These are phyloP conservation scores for Medicago lupulina DNA, from an alignment of 306 rosid species.

Conservation along the genomic window DNA sequence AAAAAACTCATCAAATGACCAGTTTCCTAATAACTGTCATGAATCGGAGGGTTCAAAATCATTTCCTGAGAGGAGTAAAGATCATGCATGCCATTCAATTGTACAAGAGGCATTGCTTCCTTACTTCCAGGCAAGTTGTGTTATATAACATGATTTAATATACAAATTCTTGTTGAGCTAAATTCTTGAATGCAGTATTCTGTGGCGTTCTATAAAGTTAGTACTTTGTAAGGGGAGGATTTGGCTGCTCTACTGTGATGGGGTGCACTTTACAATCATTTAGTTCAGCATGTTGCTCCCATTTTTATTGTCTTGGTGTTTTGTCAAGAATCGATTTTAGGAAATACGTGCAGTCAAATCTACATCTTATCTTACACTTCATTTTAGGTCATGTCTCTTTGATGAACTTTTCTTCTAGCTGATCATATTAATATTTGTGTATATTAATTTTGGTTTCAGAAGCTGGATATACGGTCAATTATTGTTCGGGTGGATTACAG, in stretches of 20 bases:
- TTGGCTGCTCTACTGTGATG: neutral
- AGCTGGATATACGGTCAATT: slow-evolving; percentile 81
- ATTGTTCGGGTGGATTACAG: slow-evolving; percentile 91
- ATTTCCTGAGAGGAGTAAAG: slow-evolving; percentile 46
- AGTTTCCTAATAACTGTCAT: slow-evolving; percentile 55
- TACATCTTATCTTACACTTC: slow-evolving; percentile 26
- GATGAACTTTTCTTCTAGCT: slow-evolving; percentile 21
- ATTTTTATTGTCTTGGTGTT: slow-evolving; percentile 29
- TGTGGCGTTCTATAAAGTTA: slow-evolving; percentile 26
- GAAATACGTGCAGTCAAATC: slow-evolving; percentile 16
- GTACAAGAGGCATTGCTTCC: slow-evolving; percentile 93
- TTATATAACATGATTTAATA: slow-evolving; percentile 23
- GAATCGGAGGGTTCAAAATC: slow-evolving; percentile 65
- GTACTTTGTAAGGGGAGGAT: slow-evolving; percentile 1
- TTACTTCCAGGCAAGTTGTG: slow-evolving; percentile 85
- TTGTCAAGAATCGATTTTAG: slow-evolving; percentile 22
- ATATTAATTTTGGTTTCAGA: slow-evolving; percentile 64
- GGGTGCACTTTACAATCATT: slow-evolving; percentile 8
- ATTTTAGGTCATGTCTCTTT: slow-evolving; percentile 31
- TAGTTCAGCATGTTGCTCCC: slow-evolving; percentile 30
- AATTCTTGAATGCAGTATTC: slow-evolving; percentile 1
- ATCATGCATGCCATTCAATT: slow-evolving; percentile 50
- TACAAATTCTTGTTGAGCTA: slow-evolving; percentile 27
- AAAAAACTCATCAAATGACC: slow-evolving; percentile 57
- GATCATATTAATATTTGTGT: slow-evolving; percentile 39